Conservation (phyloP, 2,329 filamentous ascomycete species). For the Fonsecaea multimorphosa region DNA sequence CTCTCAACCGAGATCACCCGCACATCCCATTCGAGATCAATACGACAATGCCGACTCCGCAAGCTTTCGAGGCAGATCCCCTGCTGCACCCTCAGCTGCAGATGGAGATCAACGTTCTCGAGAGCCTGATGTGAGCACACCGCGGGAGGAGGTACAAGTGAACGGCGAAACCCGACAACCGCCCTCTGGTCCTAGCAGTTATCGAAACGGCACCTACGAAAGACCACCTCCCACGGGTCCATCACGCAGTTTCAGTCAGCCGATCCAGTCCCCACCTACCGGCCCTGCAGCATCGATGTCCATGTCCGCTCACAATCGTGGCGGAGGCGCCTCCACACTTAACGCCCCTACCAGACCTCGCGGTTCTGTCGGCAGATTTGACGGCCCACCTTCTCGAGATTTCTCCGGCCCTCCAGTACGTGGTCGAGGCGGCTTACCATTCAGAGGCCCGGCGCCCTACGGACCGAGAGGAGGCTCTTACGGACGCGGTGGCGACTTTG, state of each 20-base stretch:
- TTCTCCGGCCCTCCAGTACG: conserved; percentile 45
- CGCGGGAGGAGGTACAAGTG: conserved; percentile 36
- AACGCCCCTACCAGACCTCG: conserved; percentile 57
- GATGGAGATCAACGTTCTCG: conserved; percentile 9
- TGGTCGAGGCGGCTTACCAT: conserved; percentile 39
- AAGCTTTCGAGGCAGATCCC: conserved; percentile 33
- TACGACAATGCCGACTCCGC: conserved; percentile 35
- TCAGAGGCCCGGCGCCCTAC: conserved; percentile 45
- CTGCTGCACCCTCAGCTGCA: conserved; percentile 27
- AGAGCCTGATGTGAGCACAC: conserved; percentile 21
- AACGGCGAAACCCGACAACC: conserved; percentile 35
- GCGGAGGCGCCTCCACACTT: conserved; percentile 50
- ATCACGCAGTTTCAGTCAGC: conserved; percentile 42
- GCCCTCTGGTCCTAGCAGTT: conserved; percentile 36
- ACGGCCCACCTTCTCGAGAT: conserved; percentile 39
- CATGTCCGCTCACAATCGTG: conserved; percentile 47
- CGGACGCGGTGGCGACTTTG: conserved; percentile 29
- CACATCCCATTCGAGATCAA: conserved; percentile 31
- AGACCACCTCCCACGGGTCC: conserved; percentile 42
- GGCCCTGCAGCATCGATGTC: conserved; percentile 49
- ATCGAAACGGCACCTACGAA: conserved; percentile 37
- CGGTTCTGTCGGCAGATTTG: conserved; percentile 45
- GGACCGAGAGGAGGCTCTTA: conserved; percentile 43
- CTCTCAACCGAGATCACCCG: conserved; percentile 39
- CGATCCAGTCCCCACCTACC: conserved; percentile 44